Conservation (phyloP, 352 stramenopile genomes). For the Halophytophthora polymorphica region DNA sequence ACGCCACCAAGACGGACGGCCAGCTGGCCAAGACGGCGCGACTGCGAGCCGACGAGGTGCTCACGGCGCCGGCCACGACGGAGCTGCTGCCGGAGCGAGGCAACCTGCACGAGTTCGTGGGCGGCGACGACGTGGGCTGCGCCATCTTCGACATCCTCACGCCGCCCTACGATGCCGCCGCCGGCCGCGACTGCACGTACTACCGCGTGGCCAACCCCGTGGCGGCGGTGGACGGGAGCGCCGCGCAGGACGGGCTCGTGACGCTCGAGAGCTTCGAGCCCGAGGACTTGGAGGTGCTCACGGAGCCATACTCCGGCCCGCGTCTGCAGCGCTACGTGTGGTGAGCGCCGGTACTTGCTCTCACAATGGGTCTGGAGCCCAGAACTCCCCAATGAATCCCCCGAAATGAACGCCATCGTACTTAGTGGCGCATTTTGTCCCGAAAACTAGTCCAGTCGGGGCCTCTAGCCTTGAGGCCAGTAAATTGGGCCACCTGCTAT, state of each 20-base stretch:
- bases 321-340: conserved; percentile 28
- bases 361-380: too few relatives aligned
- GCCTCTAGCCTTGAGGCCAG: too few relatives aligned
- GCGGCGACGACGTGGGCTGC: conserved; percentile 64
- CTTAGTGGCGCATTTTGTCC: too few relatives aligned
- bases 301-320: conserved; percentile 48
- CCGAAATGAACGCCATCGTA: too few relatives aligned
- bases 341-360: not conserved
- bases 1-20: not conserved
- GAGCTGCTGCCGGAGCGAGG: conserved; percentile 64
- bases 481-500: too few relatives aligned
- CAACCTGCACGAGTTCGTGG: conserved; percentile 81
- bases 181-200: conserved; percentile 73
- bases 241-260: conserved; percentile 19
- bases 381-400: too few relatives aligned
- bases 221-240: conserved; percentile 10
- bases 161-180: conserved; percentile 70
- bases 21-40: conserved; percentile 30
- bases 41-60: conserved; percentile 34
- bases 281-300: conserved; percentile 49
- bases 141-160: conserved; percentile 86
- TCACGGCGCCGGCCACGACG: conserved; percentile 59
- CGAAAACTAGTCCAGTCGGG: too few relatives aligned
- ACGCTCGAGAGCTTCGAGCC: conserved; percentile 52
- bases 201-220: conserved; percentile 42